Evolutionary conservation across 768 basidiomycete species (phyloP).

Genomic region (Russula sp.): DNA sequence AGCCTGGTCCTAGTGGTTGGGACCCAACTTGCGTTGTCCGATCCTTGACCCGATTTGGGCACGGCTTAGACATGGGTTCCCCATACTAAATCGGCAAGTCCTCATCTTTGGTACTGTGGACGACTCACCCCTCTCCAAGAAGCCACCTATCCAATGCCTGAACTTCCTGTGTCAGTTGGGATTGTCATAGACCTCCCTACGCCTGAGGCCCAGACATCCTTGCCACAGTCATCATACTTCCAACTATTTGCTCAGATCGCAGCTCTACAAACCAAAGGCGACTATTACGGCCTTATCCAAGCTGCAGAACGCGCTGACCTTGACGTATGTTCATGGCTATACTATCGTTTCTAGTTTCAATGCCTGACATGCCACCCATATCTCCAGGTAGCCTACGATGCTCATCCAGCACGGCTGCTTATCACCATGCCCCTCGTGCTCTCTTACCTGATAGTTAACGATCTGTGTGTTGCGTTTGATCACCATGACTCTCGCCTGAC

Average conservation of each 20-base stretch:
- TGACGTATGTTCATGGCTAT: slow-evolving; percentile 37
- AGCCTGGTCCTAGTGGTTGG: neutral
- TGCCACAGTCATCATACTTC: slow-evolving; percentile 2
- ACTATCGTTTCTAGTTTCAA: neutral
- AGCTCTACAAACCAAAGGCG: slow-evolving; percentile 40
- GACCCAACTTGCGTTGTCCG: too few species aligned
- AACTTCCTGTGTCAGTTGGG: slow-evolving; percentile 17
- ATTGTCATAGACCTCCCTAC: slow-evolving; percentile 13
- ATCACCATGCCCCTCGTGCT: slow-evolving; percentile 57
- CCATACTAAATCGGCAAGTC: too few species aligned
- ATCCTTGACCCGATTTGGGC: neutral
- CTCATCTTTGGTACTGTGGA: neutral
- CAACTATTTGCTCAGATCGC: slow-evolving; percentile 12
- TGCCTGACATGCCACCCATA: neutral
- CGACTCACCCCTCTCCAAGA: neutral
- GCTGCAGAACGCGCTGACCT: slow-evolving; percentile 49
- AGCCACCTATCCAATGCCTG: slow-evolving; percentile 32
- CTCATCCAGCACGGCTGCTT: slow-evolving; percentile 35
- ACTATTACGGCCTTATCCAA: slow-evolving; percentile 39
- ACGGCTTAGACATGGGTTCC: too few species aligned
- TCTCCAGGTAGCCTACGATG: slow-evolving; percentile 26
- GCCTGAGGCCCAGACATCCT: neutral
- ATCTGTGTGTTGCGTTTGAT: slow-evolving; percentile 42
- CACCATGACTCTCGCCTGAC: neutral
- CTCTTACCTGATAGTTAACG: slow-evolving; percentile 56